phyloP scores from a whole-genome alignment of 2,329 filamentous ascomycete genomes.

The Xylaria sp. region DNA sequence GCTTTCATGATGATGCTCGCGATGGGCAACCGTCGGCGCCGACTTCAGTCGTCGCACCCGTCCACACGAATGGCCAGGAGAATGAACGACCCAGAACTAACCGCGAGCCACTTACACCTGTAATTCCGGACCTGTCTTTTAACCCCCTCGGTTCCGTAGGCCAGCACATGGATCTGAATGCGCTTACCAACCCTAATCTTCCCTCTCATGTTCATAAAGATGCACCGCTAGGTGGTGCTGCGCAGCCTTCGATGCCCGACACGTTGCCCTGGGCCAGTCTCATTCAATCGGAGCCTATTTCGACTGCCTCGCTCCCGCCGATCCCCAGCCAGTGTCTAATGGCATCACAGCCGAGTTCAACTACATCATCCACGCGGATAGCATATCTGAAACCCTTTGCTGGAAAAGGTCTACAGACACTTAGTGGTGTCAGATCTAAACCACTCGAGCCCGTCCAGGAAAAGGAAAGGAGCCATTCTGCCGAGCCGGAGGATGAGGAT shows the following conservation, averaged over 20 bases:
- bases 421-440: slow-evolving; percentile 56
- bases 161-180: slow-evolving; percentile 57
- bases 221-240: slow-evolving; percentile 42
- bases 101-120: slow-evolving; percentile 64
- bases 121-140: slow-evolving; percentile 57
- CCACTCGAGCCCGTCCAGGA: slow-evolving; percentile 50
- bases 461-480: slow-evolving; percentile 46
- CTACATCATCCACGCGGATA: slow-evolving; percentile 61
- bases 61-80: slow-evolving; percentile 58
- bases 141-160: slow-evolving; percentile 54
- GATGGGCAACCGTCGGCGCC: slow-evolving; percentile 43
- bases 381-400: slow-evolving; percentile 66
- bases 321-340: slow-evolving; percentile 63
- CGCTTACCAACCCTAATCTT: slow-evolving; percentile 51
- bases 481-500: slow-evolving; percentile 39
- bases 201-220: slow-evolving; percentile 50
- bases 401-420: slow-evolving; percentile 66
- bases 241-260: slow-evolving; percentile 62
- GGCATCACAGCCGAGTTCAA: slow-evolving; percentile 65
- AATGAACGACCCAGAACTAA: slow-evolving; percentile 62
- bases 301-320: slow-evolving; percentile 54
- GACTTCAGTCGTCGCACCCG: slow-evolving; percentile 41
- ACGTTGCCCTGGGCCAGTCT: slow-evolving; percentile 64
- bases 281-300: slow-evolving; percentile 54
- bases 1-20: slow-evolving; percentile 66